Evolutionary conservation across 192 early-diverging fungal genomes (phyloP).

Genomic region (Oehlia diaphana): DNA sequence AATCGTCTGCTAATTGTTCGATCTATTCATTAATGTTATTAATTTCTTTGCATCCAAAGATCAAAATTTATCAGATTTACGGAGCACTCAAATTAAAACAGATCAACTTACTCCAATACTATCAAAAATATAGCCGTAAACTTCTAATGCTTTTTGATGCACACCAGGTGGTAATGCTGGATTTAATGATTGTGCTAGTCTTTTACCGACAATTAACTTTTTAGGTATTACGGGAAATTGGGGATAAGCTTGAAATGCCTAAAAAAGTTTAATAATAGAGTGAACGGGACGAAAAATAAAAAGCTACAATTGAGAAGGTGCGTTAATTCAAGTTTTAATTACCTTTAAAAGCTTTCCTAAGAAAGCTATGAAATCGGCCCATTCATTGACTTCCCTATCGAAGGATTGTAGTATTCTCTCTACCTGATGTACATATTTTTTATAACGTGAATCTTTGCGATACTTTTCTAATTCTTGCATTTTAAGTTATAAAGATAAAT

Average conservation of each 20-base stretch:
- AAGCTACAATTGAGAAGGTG: too few relatives aligned
- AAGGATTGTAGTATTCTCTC: conserved; percentile 90
- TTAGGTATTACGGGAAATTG: conserved; percentile 77
- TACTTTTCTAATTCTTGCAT: conserved; percentile 19
- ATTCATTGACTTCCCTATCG: conserved; percentile 84
- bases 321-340: background rate
- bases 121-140: conserved; percentile 78
- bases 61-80: background rate
- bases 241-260: conserved; percentile 76
- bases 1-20: conserved; percentile 76
- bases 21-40: conserved; percentile 40
- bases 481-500: background rate
- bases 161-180: conserved; percentile 93
- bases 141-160: conserved; percentile 89
- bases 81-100: background rate
- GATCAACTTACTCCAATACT: conserved; percentile 62
- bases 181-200: conserved; percentile 93
- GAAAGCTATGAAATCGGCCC: conserved; percentile 94
- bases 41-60: background rate
- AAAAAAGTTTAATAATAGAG: background rate
- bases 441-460: conserved; percentile 75
- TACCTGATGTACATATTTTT: conserved; percentile 78
- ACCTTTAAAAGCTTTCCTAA: conserved; percentile 80
- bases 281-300: background rate
- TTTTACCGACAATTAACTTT: conserved; percentile 83